Evolutionary conservation across 202 grass and related monocot species (phyloP), one percentile per base, ranked within the genome.

Genomic region (Panicum virgatum): DNA sequence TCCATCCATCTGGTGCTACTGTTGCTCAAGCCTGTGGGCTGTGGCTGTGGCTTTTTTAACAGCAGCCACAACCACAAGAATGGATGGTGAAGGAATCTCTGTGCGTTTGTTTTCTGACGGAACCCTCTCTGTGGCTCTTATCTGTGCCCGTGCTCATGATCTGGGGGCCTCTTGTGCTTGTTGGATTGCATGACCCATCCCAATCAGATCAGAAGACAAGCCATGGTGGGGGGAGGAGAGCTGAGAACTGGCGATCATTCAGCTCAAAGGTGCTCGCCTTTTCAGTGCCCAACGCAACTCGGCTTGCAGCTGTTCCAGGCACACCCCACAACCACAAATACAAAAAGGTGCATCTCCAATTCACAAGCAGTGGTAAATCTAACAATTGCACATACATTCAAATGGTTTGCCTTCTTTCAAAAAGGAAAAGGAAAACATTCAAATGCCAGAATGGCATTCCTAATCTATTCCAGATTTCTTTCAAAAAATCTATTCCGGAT

Each of bases 31-130:
- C 27, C 51, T 54, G 51, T 22, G 51, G 1, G n/a, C 51, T 54
- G 51, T 22, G 20, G 51, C 51, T 22, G 51, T 52, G 50, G 18
- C 50, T 72, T 73, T 29, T 80, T 75, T 29, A 43, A 66, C 63
- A 66, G 20, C 19, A 26, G 39, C 63, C 63, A 59, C 73, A 32
- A 45, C 1, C 52, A 27, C 51, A 52, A 18, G 12, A 5, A 82
- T 27, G 50, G 71, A 73, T 37, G 68, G 86, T 84, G 81, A 30
- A 51, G 71, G 87, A 89, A 89, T 85, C 87, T 89, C 64, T 30
- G 42, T 9, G 39, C 30, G 30, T 23, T 38, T 39, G 61, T 2
- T 65, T 3, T 43, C 45, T 44, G 60, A 62, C n/a, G n/a, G n/a
- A n/a, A n/a, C 27, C 12, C 7, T 10, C n/a, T 5, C 22, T 68